Base-by-base conservation (phyloP, 768 basidiomycete species). In the Termitomyces titanicus region DNA sequence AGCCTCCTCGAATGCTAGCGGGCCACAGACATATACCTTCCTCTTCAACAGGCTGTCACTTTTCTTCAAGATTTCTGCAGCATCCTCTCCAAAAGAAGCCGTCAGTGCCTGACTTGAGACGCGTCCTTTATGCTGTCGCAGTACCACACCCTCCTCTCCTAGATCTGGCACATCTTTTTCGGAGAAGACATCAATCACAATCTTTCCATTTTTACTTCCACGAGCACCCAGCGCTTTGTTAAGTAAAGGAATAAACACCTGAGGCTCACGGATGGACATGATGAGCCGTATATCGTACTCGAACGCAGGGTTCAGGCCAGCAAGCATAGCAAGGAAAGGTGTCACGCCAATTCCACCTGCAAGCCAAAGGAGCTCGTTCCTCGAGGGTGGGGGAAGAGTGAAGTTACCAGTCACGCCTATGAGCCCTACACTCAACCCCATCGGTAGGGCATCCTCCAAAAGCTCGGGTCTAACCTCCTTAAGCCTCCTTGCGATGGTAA, bases 301-400 rank as follows among this genome's bases (percentile, higher is more conserved):
- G 55, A 25, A 46, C 37, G 40, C 13, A 20, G 55, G 42, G 9
- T 50, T 25, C 15, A 63, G 50, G 51, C 54, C 51, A 22, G 57
- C 54, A 0, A 83, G 70, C 78, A 85, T 77, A 25, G 76, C 75
- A n/a, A 86, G 62, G 66, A 83, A 86, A 0, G 83, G 85, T 17
- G 85, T 86, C 18, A 86, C 45, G 3, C 85, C 84, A 38, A 87
- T 85, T 0, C 85, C 85, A 22, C 83, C 84, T 1, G 82, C 83
- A n/a, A 82, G 67, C 82, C 82, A 85, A 25, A 84, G 65, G 27
- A 83, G 61, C 31, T 70, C 70, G 15, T 55, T 63, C 10, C 57
- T 59, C 9, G 20, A 39, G 40, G 43, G 18, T 33, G 33, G 39
- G 5, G 70, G 68, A 4, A 82, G 68, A 8, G 68, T 65, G 54